These are phyloP conservation scores for Chrysoporthe cubensis DNA, from an alignment of 2,329 filamentous ascomycete species.

Conservation along the genomic window DNA sequence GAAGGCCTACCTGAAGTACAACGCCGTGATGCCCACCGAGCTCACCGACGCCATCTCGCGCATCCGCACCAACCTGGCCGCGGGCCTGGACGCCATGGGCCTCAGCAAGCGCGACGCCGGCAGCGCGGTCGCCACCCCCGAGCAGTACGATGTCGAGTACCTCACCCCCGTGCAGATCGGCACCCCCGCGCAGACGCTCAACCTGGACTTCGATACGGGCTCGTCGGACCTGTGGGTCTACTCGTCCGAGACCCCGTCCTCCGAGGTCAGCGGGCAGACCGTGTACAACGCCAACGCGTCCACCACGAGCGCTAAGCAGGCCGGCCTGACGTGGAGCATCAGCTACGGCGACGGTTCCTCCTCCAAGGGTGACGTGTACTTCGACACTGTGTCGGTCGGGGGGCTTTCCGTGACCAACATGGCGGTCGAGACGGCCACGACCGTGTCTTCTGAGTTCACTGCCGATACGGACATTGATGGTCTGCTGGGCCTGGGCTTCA, in stretches of 20 bases:
- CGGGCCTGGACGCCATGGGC: slow-evolving; percentile 27
- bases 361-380: slow-evolving; percentile 49
- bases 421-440: slow-evolving; percentile 48
- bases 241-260: slow-evolving; percentile 34
- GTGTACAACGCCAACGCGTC: slow-evolving; percentile 46
- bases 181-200: slow-evolving; percentile 53
- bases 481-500: slow-evolving; percentile 51
- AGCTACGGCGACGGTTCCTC: slow-evolving; percentile 49
- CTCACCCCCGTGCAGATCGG: slow-evolving; percentile 65
- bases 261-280: slow-evolving; percentile 43
- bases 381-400: slow-evolving; percentile 49
- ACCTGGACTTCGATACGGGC: slow-evolving; percentile 70
- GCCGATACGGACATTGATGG: slow-evolving; percentile 46
- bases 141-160: slow-evolving; percentile 44
- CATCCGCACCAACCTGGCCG: slow-evolving; percentile 27
- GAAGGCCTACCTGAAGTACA: slow-evolving; percentile 46
- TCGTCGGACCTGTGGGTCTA: slow-evolving; percentile 59
- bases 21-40: slow-evolving; percentile 38
- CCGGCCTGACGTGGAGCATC: slow-evolving; percentile 46
- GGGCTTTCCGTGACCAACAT: slow-evolving; percentile 47
- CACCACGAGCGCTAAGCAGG: slow-evolving; percentile 43
- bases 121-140: slow-evolving; percentile 35
- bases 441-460: slow-evolving; percentile 49
- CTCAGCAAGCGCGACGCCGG: slow-evolving; percentile 37
- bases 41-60: slow-evolving; percentile 38